These are phyloP conservation scores for Mimosa pudica DNA, from an alignment of 306 rosid species.

Conservation along the genomic window DNA sequence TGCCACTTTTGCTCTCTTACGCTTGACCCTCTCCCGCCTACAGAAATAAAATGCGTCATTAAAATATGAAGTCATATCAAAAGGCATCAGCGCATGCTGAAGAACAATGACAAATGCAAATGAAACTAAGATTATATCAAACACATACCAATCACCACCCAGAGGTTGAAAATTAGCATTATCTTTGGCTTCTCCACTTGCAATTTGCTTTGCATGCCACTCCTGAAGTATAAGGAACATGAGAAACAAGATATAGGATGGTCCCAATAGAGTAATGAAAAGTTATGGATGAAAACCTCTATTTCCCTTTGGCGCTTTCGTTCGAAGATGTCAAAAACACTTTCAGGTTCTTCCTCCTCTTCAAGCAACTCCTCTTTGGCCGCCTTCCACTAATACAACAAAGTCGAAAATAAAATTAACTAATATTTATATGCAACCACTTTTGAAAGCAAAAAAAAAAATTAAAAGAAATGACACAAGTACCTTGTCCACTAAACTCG, in stretches of 20 bases:
- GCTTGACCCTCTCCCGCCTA: conserved; percentile 90
- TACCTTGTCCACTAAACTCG: conserved; percentile 91
- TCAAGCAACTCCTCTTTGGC: conserved; percentile 96
- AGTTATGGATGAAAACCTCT: conserved; percentile 55
- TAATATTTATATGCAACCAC: background rate
- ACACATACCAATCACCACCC: conserved; percentile 89
- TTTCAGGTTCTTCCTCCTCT: conserved; percentile 88
- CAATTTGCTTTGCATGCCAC: conserved; percentile 89
- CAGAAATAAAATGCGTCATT: conserved; percentile 12
- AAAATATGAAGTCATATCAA: background rate
- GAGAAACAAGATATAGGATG: conserved; percentile 35
- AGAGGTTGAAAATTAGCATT: conserved; percentile 97
- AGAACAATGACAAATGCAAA: conserved; percentile 1
- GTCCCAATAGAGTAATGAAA: background rate
- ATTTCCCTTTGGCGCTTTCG: conserved; percentile 92
- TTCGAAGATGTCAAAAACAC: conserved; percentile 70
- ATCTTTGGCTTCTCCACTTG: conserved; percentile 92
- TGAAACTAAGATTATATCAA: conserved; percentile 13
- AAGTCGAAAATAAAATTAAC: background rate
- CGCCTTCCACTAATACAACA: conserved; percentile 81
- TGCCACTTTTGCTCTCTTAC: conserved; percentile 74
- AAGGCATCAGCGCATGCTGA: background rate
- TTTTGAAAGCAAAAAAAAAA: background rate
- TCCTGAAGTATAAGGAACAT: conserved; percentile 52
- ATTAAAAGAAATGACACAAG: background rate